A percentile compares a stretch with the other conserved stretches of the same genome.
Evolutionary conservation across 352 stramenopile species (phyloP).

Genomic region (Phytophthora pluvialis): DNA sequence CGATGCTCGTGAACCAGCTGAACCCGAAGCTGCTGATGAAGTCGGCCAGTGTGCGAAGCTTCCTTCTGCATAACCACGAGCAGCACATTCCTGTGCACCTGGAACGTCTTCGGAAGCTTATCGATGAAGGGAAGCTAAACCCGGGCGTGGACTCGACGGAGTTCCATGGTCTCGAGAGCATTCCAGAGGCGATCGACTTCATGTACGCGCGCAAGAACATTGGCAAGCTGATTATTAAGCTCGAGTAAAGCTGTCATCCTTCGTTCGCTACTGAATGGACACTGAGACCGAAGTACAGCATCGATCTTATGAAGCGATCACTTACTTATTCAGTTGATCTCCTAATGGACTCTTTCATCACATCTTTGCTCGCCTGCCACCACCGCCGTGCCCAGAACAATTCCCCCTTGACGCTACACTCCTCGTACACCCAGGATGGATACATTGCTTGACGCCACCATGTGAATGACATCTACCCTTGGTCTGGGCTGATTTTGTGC

Average conservation of each 20-base stretch:
- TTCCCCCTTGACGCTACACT: neutral
- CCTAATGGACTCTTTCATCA: no score
- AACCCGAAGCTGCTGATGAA: conserved; percentile 30
- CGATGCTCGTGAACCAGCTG: conserved; percentile 33
- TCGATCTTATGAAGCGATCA: no score
- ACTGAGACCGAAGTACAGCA: no score
- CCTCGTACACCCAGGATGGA: neutral
- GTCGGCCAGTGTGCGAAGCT: conserved; percentile 30
- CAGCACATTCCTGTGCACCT: conserved; percentile 32
- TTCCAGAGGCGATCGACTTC: conserved; percentile 32
- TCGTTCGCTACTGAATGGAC: no score
- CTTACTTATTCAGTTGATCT: no score
- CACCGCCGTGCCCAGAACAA: neutral
- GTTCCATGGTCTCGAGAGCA: conserved; percentile 31
- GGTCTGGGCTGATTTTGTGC: neutral
- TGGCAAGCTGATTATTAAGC: conserved; percentile 34
- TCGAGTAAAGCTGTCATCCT: conserved; percentile 9
- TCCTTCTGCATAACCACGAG: conserved; percentile 23
- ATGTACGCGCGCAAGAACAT: conserved; percentile 41
- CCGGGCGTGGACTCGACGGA: conserved; percentile 27
- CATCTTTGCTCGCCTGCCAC: no score
- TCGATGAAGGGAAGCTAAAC: conserved; percentile 22
- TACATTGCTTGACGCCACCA: neutral
- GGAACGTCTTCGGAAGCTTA: conserved; percentile 27
- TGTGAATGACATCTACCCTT: neutral